Evolutionary conservation across 2,329 filamentous ascomycete species (phyloP).

Genomic region (Penicillium sp.): DNA sequence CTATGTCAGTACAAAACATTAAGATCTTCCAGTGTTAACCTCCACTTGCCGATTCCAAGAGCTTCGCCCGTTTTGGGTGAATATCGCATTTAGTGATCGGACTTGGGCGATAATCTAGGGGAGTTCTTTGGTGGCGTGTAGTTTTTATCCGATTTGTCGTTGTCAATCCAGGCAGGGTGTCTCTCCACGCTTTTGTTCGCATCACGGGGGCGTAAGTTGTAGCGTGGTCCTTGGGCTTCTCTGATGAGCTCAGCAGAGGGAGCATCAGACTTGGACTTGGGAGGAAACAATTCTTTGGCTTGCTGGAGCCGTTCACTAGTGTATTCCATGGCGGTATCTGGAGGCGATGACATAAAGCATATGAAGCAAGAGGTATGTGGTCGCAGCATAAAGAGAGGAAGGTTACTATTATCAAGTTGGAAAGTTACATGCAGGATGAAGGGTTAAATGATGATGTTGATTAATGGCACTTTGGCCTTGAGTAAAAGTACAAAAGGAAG

Average conservation of each 20-base stretch:
- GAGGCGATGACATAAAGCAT: background rate
- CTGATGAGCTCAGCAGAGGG: background rate
- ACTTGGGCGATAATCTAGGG: background rate
- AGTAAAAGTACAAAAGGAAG: too few species aligned
- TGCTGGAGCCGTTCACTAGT: background rate
- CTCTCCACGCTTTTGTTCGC: background rate
- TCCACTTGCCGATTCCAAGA: background rate
- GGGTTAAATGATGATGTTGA: background rate
- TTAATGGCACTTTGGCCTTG: background rate
- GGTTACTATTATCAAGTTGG: background rate
- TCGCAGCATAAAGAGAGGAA: background rate
- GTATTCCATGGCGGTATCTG: background rate
- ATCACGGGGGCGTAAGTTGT: background rate
- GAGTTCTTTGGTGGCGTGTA: constrained; percentile 27
- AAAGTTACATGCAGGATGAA: background rate
- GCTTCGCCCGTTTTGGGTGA: fast-evolving
- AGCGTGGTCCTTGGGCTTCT: background rate
- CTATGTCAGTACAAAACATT: background rate
- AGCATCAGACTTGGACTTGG: background rate
- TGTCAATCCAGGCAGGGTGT: constrained; percentile 29
- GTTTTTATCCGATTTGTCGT: constrained; percentile 38
- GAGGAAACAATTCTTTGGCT: background rate
- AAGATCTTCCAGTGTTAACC: background rate
- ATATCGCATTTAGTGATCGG: background rate
- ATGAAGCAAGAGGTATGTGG: background rate